These are phyloP conservation scores for Leccinum longicurvipes DNA, from an alignment of 768 basidiomycete species.

Conservation along the genomic window DNA sequence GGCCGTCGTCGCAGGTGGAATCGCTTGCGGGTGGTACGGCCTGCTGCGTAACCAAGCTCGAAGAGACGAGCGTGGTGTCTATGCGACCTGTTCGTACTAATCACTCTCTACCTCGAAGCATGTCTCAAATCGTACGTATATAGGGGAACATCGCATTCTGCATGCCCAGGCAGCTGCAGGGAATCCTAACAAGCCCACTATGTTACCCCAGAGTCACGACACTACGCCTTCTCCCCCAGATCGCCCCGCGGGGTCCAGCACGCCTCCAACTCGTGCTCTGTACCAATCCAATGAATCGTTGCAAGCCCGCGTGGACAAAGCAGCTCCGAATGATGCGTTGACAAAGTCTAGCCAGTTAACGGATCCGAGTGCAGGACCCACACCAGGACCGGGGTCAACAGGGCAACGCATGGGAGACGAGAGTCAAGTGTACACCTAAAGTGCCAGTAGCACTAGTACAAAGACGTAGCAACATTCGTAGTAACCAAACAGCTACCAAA, in stretches of 20 bases:
- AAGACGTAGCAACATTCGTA: too few relatives aligned
- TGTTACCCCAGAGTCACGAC: not conserved
- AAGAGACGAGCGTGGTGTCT: slow-evolving; percentile 15
- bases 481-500: not conserved
- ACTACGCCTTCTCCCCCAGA: not conserved
- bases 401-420: not conserved
- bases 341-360: not conserved
- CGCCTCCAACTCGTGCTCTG: not conserved
- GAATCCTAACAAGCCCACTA: slow-evolving; percentile 17
- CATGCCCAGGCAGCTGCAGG: slow-evolving; percentile 18
- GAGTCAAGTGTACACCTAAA: not conserved
- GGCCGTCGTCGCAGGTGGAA: slow-evolving; percentile 16
- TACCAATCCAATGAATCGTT: not conserved
- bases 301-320: not conserved
- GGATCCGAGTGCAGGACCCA: not conserved
- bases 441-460: not conserved
- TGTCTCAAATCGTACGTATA: not conserved
- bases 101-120: not conserved
- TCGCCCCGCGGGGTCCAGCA: too few relatives aligned
- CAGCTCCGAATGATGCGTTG: not conserved
- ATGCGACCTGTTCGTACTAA: slow-evolving; percentile 18
- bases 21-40: slow-evolving; percentile 22
- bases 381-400: not conserved
- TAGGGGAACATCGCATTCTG: slow-evolving; percentile 28
- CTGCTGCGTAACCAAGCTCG: slow-evolving; percentile 18